Conservation (phyloP, 495 filamentous ascomycete genomes). For the Penicillium egyptiacum region DNA sequence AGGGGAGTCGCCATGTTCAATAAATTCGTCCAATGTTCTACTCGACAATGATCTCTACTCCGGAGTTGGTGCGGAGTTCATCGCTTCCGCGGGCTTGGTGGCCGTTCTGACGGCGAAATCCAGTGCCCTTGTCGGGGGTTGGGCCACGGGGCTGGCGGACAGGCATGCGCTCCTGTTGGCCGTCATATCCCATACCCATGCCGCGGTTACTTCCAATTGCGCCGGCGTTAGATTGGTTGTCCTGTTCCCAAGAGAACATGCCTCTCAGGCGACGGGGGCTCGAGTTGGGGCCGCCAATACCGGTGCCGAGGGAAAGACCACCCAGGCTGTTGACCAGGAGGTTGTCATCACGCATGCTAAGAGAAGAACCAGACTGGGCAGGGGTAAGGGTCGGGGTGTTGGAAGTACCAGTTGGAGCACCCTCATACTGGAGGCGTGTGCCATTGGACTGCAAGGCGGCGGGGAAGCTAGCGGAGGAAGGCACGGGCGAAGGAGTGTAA, state of each 20-base stretch:
- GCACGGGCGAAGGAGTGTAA: slow-evolving; percentile 89
- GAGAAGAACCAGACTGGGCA: slow-evolving; percentile 63
- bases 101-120: slow-evolving; percentile 77
- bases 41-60: slow-evolving; percentile 59
- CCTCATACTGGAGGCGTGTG: slow-evolving; percentile 63
- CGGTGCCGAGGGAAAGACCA: slow-evolving; percentile 60
- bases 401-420: slow-evolving; percentile 57
- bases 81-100: slow-evolving; percentile 81
- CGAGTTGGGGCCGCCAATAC: slow-evolving; percentile 56
- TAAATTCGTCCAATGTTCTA: slow-evolving; percentile 36
- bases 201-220: slow-evolving; percentile 87
- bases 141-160: slow-evolving; percentile 84
- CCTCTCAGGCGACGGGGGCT: slow-evolving; percentile 61
- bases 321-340: slow-evolving; percentile 67
- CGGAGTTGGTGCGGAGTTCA: slow-evolving; percentile 61
- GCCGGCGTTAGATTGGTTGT: slow-evolving; percentile 59
- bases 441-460: slow-evolving; percentile 64
- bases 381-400: slow-evolving; percentile 77
- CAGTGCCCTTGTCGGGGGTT: slow-evolving; percentile 69
- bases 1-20: slow-evolving; percentile 30
- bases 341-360: slow-evolving; percentile 62
- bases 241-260: slow-evolving; percentile 67
- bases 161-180: slow-evolving; percentile 65
- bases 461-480: slow-evolving; percentile 86
- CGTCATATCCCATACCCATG: slow-evolving; percentile 62